These are phyloP conservation scores for Penicillium robsamsonii DNA, from an alignment of 495 filamentous ascomycete species.

Conservation along the genomic window DNA sequence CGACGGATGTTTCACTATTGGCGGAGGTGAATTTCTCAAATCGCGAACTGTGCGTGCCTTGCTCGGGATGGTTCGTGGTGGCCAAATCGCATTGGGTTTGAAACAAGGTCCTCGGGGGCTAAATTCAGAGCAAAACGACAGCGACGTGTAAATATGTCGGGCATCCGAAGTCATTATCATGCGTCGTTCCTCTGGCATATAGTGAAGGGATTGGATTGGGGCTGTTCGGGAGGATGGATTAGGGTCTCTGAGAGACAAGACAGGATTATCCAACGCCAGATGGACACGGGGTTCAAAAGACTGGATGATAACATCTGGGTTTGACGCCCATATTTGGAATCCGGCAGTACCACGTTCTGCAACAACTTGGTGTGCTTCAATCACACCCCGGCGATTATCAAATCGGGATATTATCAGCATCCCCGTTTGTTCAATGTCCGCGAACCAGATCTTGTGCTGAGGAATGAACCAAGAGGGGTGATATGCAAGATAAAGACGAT, in stretches of 20 bases:
- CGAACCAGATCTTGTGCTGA: constrained; percentile 80
- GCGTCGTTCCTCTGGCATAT: constrained; percentile 33
- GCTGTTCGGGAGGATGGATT: constrained; percentile 22
- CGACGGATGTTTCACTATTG: constrained; percentile 37
- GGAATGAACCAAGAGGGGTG: constrained; percentile 84
- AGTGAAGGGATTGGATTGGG: constrained; percentile 20
- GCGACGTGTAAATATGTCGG: constrained; percentile 47
- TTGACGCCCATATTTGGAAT: constrained; percentile 60
- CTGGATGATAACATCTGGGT: constrained; percentile 70
- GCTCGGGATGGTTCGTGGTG: constrained; percentile 67
- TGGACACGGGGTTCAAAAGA: constrained; percentile 65
- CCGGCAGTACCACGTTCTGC: constrained; percentile 53
- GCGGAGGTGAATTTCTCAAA: constrained; percentile 31
- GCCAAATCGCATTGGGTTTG: constrained; percentile 58
- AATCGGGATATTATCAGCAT: constrained; percentile 72
- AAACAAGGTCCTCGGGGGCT: constrained; percentile 33
- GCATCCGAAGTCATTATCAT: constrained; percentile 55
- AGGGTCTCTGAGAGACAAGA: constrained; percentile 57
- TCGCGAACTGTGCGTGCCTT: constrained; percentile 30
- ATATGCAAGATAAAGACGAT: constrained; percentile 68
- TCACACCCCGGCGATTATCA: constrained; percentile 65
- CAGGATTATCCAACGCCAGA: constrained; percentile 68
- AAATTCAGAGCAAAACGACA: constrained; percentile 40
- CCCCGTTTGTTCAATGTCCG: constrained; percentile 65
- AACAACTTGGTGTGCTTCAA: constrained; percentile 77